phyloP scores from a whole-genome alignment of 2,329 filamentous ascomycete species.

The Graphilbum sp. region DNA sequence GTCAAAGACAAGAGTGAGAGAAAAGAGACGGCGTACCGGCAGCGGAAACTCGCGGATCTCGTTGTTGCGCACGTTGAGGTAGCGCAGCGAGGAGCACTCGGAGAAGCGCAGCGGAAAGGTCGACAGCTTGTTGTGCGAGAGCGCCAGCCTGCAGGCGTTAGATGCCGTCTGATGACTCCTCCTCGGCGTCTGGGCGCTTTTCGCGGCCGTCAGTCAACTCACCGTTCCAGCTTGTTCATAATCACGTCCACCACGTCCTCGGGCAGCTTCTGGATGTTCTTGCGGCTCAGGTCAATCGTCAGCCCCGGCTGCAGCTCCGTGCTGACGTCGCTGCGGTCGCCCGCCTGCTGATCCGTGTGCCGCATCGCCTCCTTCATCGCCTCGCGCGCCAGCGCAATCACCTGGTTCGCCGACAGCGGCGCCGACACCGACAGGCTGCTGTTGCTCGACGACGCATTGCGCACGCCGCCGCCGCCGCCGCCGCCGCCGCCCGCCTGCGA shows the following conservation, averaged over 20 bases:
- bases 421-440: conserved; percentile 30
- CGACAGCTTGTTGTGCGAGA: conserved; percentile 64
- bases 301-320: conserved; percentile 52
- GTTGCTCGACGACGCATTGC: not conserved
- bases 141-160: conserved; percentile 41
- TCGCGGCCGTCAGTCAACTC: conserved; percentile 11
- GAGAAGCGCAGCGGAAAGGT: conserved; percentile 55
- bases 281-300: conserved; percentile 64
- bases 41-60: conserved; percentile 47
- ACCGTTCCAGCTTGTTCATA: conserved; percentile 59
- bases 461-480: not conserved
- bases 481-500: not conserved
- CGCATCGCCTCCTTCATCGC: conserved; percentile 51
- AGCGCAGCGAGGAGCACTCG: conserved; percentile 62
- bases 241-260: conserved; percentile 63
- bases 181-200: not conserved
- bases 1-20: not conserved
- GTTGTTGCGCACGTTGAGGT: conserved; percentile 68
- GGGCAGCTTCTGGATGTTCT: conserved; percentile 53
- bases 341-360: conserved; percentile 46
- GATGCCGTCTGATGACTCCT: no score
- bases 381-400: conserved; percentile 48
- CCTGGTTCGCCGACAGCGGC: conserved; percentile 43
- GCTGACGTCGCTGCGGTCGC: conserved; percentile 41
- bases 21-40: conserved; percentile 24